Conservation (phyloP, 163 green algal genomes). For the Coccomyxa subellipsoidea region DNA sequence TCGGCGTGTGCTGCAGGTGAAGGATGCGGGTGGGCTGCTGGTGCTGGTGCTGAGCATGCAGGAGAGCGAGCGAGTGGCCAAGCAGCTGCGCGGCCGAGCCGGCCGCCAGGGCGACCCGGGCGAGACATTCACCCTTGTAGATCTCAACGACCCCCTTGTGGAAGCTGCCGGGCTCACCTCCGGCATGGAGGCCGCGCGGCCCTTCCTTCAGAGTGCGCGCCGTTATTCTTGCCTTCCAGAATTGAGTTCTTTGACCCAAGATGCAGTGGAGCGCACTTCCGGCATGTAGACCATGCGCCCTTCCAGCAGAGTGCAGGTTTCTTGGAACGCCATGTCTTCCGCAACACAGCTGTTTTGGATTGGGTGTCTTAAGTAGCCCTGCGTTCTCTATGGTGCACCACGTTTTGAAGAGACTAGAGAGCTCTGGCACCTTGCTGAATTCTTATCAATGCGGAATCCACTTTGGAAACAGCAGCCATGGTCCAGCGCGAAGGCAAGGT, state of each 20-base stretch:
- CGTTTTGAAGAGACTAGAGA: no score
- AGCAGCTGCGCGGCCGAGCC: conserved; percentile 66
- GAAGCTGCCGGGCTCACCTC: not conserved
- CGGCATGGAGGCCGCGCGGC: not conserved
- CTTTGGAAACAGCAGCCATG: no score
- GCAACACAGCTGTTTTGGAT: no score
- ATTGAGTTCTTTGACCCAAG: not conserved
- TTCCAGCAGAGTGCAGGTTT: not conserved
- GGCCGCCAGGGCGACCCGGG: conserved; percentile 56
- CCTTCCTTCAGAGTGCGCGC: not conserved
- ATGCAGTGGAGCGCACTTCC: no score
- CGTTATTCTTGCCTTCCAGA: not conserved
- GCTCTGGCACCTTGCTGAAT: no score
- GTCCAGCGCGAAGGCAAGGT: no score
- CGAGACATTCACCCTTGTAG: not conserved
- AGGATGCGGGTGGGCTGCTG: conserved; percentile 67
- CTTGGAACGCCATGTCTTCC: not conserved
- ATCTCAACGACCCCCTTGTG: not conserved
- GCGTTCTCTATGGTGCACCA: no score
- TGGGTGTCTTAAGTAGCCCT: no score
- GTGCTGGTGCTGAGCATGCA: conserved; percentile 77
- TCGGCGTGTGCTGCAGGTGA: conserved; percentile 38
- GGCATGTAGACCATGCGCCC: no score
- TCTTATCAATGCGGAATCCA: no score
- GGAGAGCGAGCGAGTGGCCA: conserved; percentile 63